A percentile compares a stretch with the other conserved stretches of the same genome.
Conservation (phyloP, 805 yeast species). For the Zygoascus flipseniorum region DNA sequence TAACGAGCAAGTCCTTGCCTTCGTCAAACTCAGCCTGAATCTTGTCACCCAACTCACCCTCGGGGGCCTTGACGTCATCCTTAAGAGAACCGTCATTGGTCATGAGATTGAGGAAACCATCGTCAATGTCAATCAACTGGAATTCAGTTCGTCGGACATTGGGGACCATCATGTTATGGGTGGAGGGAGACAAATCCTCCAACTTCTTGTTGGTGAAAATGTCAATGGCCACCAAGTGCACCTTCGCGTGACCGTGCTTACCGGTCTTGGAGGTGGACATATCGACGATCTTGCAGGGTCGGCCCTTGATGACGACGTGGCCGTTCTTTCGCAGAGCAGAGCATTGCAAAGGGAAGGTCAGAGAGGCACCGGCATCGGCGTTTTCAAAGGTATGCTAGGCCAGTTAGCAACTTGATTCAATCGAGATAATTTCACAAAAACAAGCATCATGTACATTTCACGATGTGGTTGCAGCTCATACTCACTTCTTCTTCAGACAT, state of each 20-base stretch:
- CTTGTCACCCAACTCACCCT: slow-evolving; percentile 93
- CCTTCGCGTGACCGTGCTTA: slow-evolving; percentile 99
- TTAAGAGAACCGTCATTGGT: slow-evolving; percentile 96
- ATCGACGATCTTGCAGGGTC: slow-evolving; percentile 99
- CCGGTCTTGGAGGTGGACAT: slow-evolving; percentile 99
- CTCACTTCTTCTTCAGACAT: slow-evolving; percentile 9
- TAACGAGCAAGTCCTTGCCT: slow-evolving; percentile 95
- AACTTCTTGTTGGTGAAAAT: slow-evolving; percentile 98
- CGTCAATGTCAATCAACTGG: slow-evolving; percentile 96
- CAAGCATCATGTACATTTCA: background rate
- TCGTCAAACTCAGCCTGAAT: slow-evolving; percentile 91
- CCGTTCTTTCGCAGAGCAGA: slow-evolving; percentile 99
- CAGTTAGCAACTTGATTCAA: background rate
- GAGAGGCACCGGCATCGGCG: slow-evolving; percentile 98
- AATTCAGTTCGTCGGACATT: slow-evolving; percentile 90
- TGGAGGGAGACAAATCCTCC: slow-evolving; percentile 99
- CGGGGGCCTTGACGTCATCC: slow-evolving; percentile 98
- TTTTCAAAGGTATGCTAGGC: slow-evolving; percentile 85
- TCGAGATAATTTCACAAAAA: background rate
- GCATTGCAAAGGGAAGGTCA: slow-evolving; percentile 98
- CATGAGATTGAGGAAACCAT: slow-evolving; percentile 95
- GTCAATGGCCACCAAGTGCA: slow-evolving; percentile 97
- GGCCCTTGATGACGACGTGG: slow-evolving; percentile 95
- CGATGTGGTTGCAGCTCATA: background rate
- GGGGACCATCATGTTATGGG: slow-evolving; percentile 99